Evolutionary conservation across 2,329 filamentous ascomycete species (phyloP).

Genomic region (Trichophyton schoenleinii): DNA sequence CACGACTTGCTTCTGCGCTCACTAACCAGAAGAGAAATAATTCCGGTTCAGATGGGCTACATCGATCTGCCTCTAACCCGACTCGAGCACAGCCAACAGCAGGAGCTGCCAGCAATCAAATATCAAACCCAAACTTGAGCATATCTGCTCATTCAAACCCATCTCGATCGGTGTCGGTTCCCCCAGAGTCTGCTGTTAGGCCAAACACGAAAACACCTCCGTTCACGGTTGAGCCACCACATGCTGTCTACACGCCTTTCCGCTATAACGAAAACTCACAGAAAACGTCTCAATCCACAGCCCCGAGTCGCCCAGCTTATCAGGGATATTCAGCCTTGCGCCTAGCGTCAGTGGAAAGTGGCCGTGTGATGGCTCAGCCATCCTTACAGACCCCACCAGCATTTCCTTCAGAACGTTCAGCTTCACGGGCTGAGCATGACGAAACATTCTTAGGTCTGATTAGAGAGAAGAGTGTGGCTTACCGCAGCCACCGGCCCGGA

Average conservation of each 20-base stretch:
- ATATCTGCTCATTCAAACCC: constrained; percentile 3
- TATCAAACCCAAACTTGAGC: not conserved
- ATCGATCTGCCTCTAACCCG: constrained; percentile 21
- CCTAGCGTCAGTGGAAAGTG: constrained; percentile 33
- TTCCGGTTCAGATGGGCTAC: constrained; percentile 12
- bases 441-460: constrained; percentile 39
- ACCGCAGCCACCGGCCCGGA: constrained; percentile 20
- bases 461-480: constrained; percentile 34
- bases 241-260: constrained; percentile 35
- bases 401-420: constrained; percentile 7
- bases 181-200: constrained; percentile 14
- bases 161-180: constrained; percentile 13
- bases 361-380: constrained; percentile 31
- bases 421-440: constrained; percentile 23
- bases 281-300: constrained; percentile 28
- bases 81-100: not conserved
- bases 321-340: constrained; percentile 37
- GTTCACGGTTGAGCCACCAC: constrained; percentile 22
- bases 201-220: not conserved
- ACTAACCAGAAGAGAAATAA: constrained; percentile 11
- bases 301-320: constrained; percentile 31
- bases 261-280: constrained; percentile 33
- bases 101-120: not conserved
- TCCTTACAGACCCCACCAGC: constrained; percentile 9
- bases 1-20: constrained; percentile 26